A percentile compares a stretch with the other conserved stretches of the same genome.
Evolutionary conservation across 2,329 filamentous ascomycete species (phyloP).

Genomic region (Zymoseptoria crescenta): DNA sequence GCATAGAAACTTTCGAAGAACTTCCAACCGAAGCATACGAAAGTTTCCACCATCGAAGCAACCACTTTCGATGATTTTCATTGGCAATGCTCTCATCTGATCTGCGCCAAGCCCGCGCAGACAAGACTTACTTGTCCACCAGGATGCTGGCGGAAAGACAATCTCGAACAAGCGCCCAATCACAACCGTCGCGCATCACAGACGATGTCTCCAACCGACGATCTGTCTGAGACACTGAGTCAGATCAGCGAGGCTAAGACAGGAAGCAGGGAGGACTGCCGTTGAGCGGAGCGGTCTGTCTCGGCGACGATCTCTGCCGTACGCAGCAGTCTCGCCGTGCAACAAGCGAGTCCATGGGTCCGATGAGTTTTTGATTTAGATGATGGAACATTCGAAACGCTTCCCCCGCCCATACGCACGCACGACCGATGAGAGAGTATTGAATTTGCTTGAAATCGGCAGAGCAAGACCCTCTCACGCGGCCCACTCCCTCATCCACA

Average conservation of each 20-base stretch:
- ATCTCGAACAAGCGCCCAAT: background rate
- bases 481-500: background rate
- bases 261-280: background rate
- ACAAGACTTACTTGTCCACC: background rate
- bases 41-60: background rate
- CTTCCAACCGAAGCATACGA: background rate
- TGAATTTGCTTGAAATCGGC: background rate
- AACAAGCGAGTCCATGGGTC: background rate
- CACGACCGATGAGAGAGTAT: too few relatives aligned
- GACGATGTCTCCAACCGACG: background rate
- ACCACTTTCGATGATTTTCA: background rate
- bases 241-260: background rate
- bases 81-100: background rate
- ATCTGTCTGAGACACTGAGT: background rate
- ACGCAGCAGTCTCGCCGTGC: background rate
- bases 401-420: background rate
- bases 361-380: background rate
- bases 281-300: background rate
- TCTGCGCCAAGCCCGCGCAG: background rate
- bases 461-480: background rate
- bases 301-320: background rate
- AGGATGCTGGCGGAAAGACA: background rate
- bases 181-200: background rate
- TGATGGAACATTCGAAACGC: background rate
- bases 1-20: background rate